A percentile compares a stretch with the other conserved stretches of the same genome.
These are phyloP conservation scores for Candida verbasci DNA, from an alignment of 805 yeast genomes.

Conservation along the genomic window DNA sequence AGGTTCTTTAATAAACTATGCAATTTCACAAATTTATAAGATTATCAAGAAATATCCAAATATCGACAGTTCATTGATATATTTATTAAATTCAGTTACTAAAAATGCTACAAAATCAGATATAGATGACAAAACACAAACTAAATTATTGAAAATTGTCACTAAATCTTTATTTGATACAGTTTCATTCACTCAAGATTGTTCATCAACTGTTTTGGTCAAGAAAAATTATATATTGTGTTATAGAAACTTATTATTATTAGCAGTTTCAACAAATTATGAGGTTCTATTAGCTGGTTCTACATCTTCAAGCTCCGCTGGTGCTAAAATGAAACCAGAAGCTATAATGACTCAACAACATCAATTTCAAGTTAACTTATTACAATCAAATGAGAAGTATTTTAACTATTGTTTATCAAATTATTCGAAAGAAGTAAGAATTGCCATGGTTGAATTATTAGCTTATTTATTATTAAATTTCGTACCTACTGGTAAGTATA, in stretches of 20 bases:
- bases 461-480: slow-evolving; percentile 31
- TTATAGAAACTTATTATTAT: slow-evolving; percentile 26
- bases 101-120: slow-evolving; percentile 34
- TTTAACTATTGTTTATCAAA: slow-evolving; percentile 28
- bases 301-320: slow-evolving; percentile 28
- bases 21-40: slow-evolving; percentile 34
- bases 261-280: slow-evolving; percentile 33
- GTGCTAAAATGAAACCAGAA: slow-evolving; percentile 40
- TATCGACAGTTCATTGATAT: slow-evolving; percentile 23
- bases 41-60: slow-evolving; percentile 31
- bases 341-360: slow-evolving; percentile 37
- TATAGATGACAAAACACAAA: slow-evolving; percentile 36
- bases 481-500: slow-evolving; percentile 35
- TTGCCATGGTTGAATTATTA: slow-evolving; percentile 32
- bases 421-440: slow-evolving; percentile 30
- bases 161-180: slow-evolving; percentile 22
- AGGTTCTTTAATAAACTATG: slow-evolving; percentile 30
- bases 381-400: slow-evolving; percentile 26
- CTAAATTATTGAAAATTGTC: slow-evolving; percentile 29
- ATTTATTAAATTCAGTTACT: slow-evolving; percentile 25
- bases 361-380: slow-evolving; percentile 28
- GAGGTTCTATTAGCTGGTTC: slow-evolving; percentile 33
- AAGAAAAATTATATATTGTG: slow-evolving; percentile 30
- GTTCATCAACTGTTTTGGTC: slow-evolving; percentile 19
- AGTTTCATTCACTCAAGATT: slow-evolving; percentile 13